Percentiles rank a stretch among this genome's conserved stretches.
These are phyloP conservation scores for Psilocybe subaeruginosa DNA, from an alignment of 768 basidiomycete species.

Conservation along the genomic window DNA sequence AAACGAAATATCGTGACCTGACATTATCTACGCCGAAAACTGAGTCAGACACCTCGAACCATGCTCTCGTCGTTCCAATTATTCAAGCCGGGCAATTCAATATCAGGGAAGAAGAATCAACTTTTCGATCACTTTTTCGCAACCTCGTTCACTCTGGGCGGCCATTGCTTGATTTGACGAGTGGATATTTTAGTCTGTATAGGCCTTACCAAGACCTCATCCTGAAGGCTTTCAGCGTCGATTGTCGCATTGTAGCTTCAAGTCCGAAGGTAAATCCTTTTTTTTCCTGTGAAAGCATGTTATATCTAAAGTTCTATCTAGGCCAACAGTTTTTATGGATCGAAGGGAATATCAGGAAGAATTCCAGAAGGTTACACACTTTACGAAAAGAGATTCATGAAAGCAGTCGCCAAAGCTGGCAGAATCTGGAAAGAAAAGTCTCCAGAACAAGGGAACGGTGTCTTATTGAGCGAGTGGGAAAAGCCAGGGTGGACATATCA, in stretches of 20 bases:
- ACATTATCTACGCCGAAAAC: background rate
- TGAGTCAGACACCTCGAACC: conserved; percentile 12
- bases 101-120: conserved; percentile 82
- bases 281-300: background rate
- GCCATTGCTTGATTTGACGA: conserved; percentile 81
- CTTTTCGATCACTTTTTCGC: conserved; percentile 61
- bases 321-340: conserved; percentile 97
- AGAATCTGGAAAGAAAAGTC: conserved; percentile 36
- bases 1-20: conserved; percentile 39
- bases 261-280: conserved; percentile 75
- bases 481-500: conserved; percentile 96
- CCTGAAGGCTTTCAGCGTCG: conserved; percentile 55
- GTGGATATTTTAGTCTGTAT: conserved; percentile 93
- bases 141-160: conserved; percentile 34
- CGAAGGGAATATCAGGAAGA: conserved; percentile 85
- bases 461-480: conserved; percentile 88
- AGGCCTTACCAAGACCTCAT: conserved; percentile 76
- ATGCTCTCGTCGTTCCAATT: conserved; percentile 72
- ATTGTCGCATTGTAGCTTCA: conserved; percentile 80
- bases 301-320: conserved; percentile 29
- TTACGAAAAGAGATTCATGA: conserved; percentile 84
- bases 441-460: conserved; percentile 40
- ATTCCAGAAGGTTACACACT: conserved; percentile 96
- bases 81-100: conserved; percentile 91
- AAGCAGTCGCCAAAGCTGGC: conserved; percentile 53